Conservation (phyloP, 768 basidiomycete species). For the Calocera cornea region DNA sequence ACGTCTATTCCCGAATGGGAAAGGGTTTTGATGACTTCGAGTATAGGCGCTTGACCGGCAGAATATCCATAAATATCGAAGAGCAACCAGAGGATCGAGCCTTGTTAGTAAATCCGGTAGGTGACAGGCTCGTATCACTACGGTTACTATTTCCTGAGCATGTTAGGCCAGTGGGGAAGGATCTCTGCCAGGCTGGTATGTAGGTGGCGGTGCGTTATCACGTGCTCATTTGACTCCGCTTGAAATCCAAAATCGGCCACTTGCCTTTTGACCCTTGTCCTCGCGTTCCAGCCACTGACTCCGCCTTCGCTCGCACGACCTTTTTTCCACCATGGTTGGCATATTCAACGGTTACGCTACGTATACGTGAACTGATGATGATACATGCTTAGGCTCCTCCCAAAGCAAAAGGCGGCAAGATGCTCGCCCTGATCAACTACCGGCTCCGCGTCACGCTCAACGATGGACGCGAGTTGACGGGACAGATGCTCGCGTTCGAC, state of each 20-base stretch:
- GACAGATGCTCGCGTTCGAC: constrained; percentile 99
- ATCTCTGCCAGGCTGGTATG: too few relatives aligned
- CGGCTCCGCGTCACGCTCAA: constrained; percentile 91
- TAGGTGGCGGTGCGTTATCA: not conserved
- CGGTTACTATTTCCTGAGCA: too few relatives aligned
- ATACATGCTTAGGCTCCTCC: constrained; percentile 56
- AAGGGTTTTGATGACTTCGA: too few relatives aligned
- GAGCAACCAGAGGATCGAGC: too few relatives aligned
- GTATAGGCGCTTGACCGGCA: too few relatives aligned
- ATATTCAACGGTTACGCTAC: not conserved
- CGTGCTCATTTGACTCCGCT: not conserved
- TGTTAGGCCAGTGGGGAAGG: too few relatives aligned
- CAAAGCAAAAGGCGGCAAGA: constrained; percentile 95
- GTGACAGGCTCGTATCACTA: too few relatives aligned
- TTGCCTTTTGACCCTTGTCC: not conserved
- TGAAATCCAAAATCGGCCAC: not conserved
- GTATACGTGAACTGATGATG: not conserved
- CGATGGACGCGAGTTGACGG: constrained; percentile 89
- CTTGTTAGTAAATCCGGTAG: too few relatives aligned
- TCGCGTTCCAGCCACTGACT: not conserved
- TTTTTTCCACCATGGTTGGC: not conserved
- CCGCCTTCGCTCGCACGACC: not conserved
- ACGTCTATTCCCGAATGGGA: too few relatives aligned
- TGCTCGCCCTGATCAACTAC: constrained; percentile 96
- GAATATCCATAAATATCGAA: too few relatives aligned